Conservation (phyloP, 2,329 filamentous ascomycete species). For the Microdochium trichocladiopsis region DNA sequence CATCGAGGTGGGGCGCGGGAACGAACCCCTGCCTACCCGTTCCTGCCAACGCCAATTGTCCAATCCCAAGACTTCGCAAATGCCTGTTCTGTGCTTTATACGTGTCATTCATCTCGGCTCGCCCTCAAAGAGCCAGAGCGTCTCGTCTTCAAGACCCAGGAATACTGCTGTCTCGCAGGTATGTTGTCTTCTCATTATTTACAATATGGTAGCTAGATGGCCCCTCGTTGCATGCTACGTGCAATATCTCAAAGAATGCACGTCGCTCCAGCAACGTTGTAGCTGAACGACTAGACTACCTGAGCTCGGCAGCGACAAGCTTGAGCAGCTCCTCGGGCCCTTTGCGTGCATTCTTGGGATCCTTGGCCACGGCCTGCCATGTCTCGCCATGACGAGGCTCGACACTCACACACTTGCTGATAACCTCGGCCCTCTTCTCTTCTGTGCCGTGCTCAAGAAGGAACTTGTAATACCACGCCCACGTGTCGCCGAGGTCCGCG, state of each 20-base stretch:
- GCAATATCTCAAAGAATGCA: no score
- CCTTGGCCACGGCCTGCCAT: constrained; percentile 83
- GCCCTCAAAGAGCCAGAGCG: no score
- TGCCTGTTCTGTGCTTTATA: no score
- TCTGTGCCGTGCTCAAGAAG: constrained; percentile 85
- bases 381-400: constrained; percentile 90
- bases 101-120: no score
- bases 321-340: constrained; percentile 75
- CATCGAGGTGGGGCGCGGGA: not conserved
- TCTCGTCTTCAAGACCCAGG: no score
- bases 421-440: constrained; percentile 82
- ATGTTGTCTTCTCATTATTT: no score
- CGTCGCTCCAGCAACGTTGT: no score
- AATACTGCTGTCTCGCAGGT: no score
- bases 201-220: no score
- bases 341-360: constrained; percentile 72
- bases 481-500: constrained; percentile 81
- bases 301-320: constrained; percentile 57
- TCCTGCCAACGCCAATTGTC: not conserved
- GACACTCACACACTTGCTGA: constrained; percentile 71
- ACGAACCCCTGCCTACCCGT: not conserved
- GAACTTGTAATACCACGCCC: constrained; percentile 99
- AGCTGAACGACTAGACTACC: not conserved
- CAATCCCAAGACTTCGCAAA: no score
- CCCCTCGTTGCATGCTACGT: no score